phyloP scores from a whole-genome alignment of 106 monocot species.

The Vanilla planifolia region DNA sequence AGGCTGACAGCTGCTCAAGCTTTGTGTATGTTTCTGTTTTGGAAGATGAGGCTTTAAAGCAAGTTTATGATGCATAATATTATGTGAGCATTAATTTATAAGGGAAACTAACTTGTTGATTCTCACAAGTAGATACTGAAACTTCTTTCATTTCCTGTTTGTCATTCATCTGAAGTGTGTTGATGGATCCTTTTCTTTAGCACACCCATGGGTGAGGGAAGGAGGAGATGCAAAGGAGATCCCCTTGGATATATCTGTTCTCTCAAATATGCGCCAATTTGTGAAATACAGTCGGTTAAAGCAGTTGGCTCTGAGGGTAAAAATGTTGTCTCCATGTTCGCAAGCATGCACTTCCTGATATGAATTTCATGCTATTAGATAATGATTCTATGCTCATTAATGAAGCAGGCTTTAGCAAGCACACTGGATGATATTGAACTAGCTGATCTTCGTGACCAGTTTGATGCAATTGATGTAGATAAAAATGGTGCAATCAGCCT shows the following conservation, averaged over 20 bases:
- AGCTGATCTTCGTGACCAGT: conserved; percentile 81
- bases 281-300: conserved; percentile 91
- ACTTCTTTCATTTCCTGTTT: no score
- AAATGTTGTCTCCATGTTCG: not conserved
- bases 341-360: not conserved
- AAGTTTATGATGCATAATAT: no score
- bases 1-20: conserved; percentile 97
- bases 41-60: no score
- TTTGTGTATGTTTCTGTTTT: conserved; percentile 62
- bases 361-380: conserved; percentile 1
- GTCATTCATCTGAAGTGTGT: not conserved
- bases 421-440: conserved; percentile 80
- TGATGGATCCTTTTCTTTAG: conserved; percentile 24
- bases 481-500: conserved; percentile 95
- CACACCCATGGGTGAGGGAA: conserved; percentile 97
- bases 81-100: no score
- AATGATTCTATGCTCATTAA: no score
- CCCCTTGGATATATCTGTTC: conserved; percentile 89
- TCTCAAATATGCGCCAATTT: conserved; percentile 87
- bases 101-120: no score
- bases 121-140: no score
- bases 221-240: conserved; percentile 89
- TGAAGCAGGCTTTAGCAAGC: conserved; percentile 88
- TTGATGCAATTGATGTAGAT: conserved; percentile 94
- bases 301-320: conserved; percentile 94